Evolutionary conservation across 139 green algal genomes (phyloP).

Genomic region (Mesotaenium endlicherianum): DNA sequence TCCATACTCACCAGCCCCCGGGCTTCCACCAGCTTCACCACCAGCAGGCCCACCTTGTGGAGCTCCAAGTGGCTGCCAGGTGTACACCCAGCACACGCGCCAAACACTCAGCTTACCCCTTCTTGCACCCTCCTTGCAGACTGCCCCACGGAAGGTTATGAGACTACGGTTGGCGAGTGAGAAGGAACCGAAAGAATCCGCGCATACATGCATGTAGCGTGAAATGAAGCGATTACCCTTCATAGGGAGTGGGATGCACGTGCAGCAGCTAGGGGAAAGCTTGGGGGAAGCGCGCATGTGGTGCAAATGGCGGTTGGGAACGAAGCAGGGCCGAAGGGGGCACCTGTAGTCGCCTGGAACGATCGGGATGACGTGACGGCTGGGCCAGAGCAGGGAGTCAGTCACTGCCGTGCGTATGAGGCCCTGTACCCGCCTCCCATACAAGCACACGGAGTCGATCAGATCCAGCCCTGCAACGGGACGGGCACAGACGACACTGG

Average conservation of each 20-base stretch:
- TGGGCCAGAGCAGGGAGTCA: slow-evolving; percentile 32
- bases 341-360: slow-evolving; percentile 42
- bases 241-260: too few species aligned
- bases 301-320: background rate
- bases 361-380: slow-evolving; percentile 39
- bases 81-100: background rate
- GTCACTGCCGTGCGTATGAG: slow-evolving; percentile 31
- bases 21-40: slow-evolving; percentile 43
- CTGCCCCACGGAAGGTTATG: too few species aligned
- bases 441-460: background rate
- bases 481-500: background rate
- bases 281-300: background rate
- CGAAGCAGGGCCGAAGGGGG: background rate
- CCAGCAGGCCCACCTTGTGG: slow-evolving; percentile 16
- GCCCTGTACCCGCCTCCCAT: background rate
- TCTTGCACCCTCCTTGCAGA: too few species aligned
- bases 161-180: too few species aligned
- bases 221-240: too few species aligned
- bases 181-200: too few species aligned
- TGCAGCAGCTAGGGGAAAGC: background rate
- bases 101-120: too few species aligned
- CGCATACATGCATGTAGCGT: too few species aligned
- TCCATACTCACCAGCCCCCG: slow-evolving; percentile 34
- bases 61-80: slow-evolving; percentile 33
- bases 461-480: background rate